A percentile compares a stretch with the other conserved stretches of the same genome.
phyloP scores from a whole-genome alignment of 306 rosid species.

The Vachellia pachyceras region DNA sequence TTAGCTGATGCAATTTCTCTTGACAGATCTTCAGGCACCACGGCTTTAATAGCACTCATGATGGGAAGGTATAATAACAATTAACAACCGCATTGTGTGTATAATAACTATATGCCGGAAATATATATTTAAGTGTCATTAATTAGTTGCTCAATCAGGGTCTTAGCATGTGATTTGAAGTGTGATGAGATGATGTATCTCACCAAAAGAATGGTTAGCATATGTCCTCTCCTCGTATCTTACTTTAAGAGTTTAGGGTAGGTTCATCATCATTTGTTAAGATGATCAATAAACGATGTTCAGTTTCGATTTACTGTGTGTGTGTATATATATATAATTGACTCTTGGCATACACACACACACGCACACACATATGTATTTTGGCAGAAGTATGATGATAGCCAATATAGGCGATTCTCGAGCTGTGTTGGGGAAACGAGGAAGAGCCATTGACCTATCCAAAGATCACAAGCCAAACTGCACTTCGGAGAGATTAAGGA shows the following conservation, averaged over 20 bases:
- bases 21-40: conserved; percentile 52
- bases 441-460: conserved; percentile 54
- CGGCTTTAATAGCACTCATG: conserved; percentile 43
- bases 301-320: no score
- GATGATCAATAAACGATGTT: no score
- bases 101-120: background rate
- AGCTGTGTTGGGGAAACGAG: conserved; percentile 54
- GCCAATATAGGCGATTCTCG: conserved; percentile 62
- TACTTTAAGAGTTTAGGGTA: no score
- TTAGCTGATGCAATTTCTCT: conserved; percentile 45
- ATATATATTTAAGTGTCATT: no score
- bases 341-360: background rate
- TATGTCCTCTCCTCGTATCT: no score
- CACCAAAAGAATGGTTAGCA: background rate
- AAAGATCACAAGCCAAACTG: conserved; percentile 57
- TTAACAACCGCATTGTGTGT: background rate
- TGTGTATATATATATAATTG: background rate
- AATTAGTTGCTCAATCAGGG: no score
- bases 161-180: no score
- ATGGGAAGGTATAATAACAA: conserved; percentile 40
- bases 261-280: no score
- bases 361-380: background rate
- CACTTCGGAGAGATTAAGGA: conserved; percentile 53
- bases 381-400: conserved; percentile 44
- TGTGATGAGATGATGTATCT: background rate